Evolutionary conservation across 305 asterid species (phyloP).

Genomic region (Ilex paraguariensis): DNA sequence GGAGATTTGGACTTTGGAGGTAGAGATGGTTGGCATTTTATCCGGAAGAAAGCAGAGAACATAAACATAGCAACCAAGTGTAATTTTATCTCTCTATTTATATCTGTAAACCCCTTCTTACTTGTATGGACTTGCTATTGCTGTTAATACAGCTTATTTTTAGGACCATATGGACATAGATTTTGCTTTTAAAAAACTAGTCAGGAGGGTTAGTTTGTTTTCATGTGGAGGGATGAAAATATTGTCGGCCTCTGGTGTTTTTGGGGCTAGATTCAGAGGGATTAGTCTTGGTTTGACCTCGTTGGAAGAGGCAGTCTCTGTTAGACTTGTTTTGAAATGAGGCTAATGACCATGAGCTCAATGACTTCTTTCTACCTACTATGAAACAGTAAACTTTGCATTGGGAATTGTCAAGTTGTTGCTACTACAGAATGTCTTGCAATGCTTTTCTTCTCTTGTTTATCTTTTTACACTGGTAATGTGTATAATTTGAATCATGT

Average conservation of each 20-base stretch:
- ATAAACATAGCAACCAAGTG: conserved; percentile 9
- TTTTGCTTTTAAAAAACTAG: too few relatives aligned
- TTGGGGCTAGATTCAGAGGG: conserved; percentile 10
- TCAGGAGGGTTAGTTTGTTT: conserved; percentile 26
- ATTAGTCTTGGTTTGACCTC: conserved; percentile 16
- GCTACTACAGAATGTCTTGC: too few relatives aligned
- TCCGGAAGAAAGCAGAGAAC: conserved; percentile 14
- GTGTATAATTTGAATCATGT: too few relatives aligned
- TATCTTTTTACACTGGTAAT: too few relatives aligned
- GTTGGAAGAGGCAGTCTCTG: conserved; percentile 11
- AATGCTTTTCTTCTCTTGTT: too few relatives aligned
- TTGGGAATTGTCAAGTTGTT: too few relatives aligned
- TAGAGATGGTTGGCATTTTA: conserved; percentile 35
- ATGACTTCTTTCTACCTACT: too few relatives aligned
- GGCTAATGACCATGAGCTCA: too few relatives aligned
- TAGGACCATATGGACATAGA: too few relatives aligned
- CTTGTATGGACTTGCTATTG: background rate
- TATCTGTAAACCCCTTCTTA: background rate
- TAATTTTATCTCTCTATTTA: background rate
- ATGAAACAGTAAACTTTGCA: too few relatives aligned
- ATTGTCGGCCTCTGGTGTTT: conserved; percentile 32
- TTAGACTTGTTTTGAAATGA: background rate
- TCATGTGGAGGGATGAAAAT: conserved; percentile 3
- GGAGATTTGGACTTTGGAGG: conserved; percentile 6
- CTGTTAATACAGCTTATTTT: background rate